Base-by-base conservation (phyloP, 2,329 filamentous ascomycete genomes). In the Aspergillus quadrilineatus region DNA sequence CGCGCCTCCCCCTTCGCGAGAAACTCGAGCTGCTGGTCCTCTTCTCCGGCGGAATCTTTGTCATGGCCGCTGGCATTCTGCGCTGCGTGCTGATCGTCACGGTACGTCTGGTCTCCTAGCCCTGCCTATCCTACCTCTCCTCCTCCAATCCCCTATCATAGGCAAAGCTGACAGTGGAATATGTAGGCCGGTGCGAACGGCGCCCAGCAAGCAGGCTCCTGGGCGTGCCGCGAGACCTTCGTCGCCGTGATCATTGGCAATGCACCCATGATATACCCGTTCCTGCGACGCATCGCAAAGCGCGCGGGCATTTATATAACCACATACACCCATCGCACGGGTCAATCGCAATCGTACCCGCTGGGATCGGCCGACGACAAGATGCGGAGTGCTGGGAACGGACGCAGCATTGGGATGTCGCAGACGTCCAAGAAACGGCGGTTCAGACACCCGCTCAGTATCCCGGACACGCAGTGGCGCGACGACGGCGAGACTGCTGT, bases 21-120 rank as follows among this genome's bases (percentile, higher is more conserved):
- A 86, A 86, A 63, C 61, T 80, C 1, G 77, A 79, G 3, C 72
- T 85, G 0, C 72, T 82, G 1, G 57, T 83, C 4, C 73, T 86
- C 14, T 85, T 85, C 65, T 78, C 78, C 36, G 81, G 81, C 10
- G 83, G 81, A 5, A 63, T 80, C 10, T 84, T 85, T 61, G 79
- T 84, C 47, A 83, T 82, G 61, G 75, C 80, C 41, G 79, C 79
- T 17, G 81, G 79, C 3, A 78, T 84, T 54, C 69, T 85, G 7
- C 80, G 83, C 42, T 81, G 79, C 52, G 75, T 82, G 4, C 67
- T 82, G 6, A 82, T 84, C 46, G 55, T 82, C 29, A 77, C 71
- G 2, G 74, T 75, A 60, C 51, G 63, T 52, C 22, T 22, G 22
- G 22, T 22, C 22, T 22, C 22, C 22, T 22, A 22, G 22, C 22